A percentile compares a stretch with the other conserved stretches of the same genome.
phyloP scores from a whole-genome alignment of 495 filamentous ascomycete genomes.

The Cenococcum geophilum region DNA sequence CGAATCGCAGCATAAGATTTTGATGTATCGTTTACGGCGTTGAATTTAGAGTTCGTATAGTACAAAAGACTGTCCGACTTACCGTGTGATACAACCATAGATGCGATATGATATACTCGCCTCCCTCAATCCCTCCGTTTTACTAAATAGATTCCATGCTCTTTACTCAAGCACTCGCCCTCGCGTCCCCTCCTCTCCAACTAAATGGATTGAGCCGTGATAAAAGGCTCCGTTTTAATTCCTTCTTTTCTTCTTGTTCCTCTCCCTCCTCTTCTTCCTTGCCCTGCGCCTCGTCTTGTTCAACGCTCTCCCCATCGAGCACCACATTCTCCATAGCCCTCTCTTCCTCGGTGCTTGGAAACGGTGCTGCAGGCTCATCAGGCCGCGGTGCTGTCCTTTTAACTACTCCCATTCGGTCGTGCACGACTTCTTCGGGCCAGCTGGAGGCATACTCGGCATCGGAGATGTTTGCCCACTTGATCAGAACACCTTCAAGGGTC shows the following conservation, averaged over 20 bases:
- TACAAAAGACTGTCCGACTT: no score
- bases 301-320: not conserved
- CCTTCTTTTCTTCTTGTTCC: not conserved
- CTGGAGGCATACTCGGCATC: constrained; percentile 59
- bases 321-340: no score
- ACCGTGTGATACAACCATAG: not conserved
- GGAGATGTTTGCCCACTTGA: constrained; percentile 64
- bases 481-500: constrained; percentile 41
- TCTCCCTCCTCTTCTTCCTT: not conserved
- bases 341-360: not conserved
- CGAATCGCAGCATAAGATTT: no score
- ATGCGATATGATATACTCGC: not conserved
- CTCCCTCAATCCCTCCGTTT: not conserved
- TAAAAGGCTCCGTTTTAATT: not conserved
- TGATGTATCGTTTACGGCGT: no score
- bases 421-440: constrained; percentile 64
- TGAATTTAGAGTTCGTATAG: no score
- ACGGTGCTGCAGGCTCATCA: not conserved
- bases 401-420: constrained; percentile 42
- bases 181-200: not conserved
- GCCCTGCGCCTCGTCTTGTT: not conserved
- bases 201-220: not conserved
- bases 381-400: not conserved
- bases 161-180: not conserved
- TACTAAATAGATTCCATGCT: not conserved